Evolutionary conservation across 495 filamentous ascomycete species (phyloP).

Genomic region (Tuber magnatum): DNA sequence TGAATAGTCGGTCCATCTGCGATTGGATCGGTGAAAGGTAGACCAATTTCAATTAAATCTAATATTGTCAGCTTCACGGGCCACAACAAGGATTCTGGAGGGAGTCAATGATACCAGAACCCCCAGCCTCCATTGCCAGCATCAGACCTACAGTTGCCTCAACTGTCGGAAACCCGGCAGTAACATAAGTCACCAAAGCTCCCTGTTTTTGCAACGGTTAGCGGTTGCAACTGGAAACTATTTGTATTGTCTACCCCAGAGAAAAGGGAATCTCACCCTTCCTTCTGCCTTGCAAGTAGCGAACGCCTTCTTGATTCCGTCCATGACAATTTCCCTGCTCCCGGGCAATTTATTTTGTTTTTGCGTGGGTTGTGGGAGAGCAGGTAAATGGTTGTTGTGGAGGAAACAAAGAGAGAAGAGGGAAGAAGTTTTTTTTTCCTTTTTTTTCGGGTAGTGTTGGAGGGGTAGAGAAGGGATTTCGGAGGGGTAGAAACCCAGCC

Average conservation of each 20-base stretch:
- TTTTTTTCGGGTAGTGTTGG: slow-evolving; percentile 1
- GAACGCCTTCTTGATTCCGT: slow-evolving; percentile 78
- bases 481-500: slow-evolving; percentile 12
- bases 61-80: background rate
- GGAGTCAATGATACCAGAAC: slow-evolving; percentile 59
- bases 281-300: slow-evolving; percentile 72
- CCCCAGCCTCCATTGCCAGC: slow-evolving; percentile 83
- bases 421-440: background rate
- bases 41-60: slow-evolving; percentile 78
- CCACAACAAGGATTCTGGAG: background rate
- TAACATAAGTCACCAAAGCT: slow-evolving; percentile 92
- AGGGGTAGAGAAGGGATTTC: slow-evolving; percentile 18
- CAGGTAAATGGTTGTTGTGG: background rate
- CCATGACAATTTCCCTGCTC: slow-evolving; percentile 44
- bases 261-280: slow-evolving; percentile 48
- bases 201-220: slow-evolving; percentile 44
- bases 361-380: background rate
- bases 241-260: slow-evolving; percentile 35
- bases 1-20: slow-evolving; percentile 94
- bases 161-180: slow-evolving; percentile 82
- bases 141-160: slow-evolving; percentile 76
- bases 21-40: slow-evolving; percentile 97
- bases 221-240: slow-evolving; percentile 28
- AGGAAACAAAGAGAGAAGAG: background rate
- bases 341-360: background rate